Evolutionary conservation across 257 asterid genomes (phyloP), one percentile per base, ranked within the genome.

Genomic region (Schizonepeta tenuifolia): DNA sequence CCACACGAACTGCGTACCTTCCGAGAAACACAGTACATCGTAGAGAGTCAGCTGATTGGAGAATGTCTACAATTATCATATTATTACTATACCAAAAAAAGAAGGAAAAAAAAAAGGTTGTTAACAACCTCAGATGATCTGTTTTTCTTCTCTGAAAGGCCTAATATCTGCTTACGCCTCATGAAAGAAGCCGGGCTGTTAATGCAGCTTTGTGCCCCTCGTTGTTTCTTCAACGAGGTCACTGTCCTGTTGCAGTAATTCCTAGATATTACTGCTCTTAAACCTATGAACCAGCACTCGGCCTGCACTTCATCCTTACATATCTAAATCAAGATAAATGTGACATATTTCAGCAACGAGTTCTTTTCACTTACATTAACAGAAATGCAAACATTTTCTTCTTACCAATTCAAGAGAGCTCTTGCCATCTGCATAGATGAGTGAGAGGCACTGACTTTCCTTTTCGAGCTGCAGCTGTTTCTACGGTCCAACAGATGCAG

Each of bases 381-480:
- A 18, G 0, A 10, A 21, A 67, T 67, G 61, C 28, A 24, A 58
- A 10, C 5, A 9, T 26, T 12, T 14, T 6, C 5, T 24, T 22
- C 66, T 73, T 21, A 73, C 78, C 72, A 73, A 14, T 1, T 73
- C 66, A 65, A 73, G 78, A 53, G 67, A 53, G 78, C 72, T 40
- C 43, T 73, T 73, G 31, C 72, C 78, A 43, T 73, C 40, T n/a
- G 31, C 66, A 54, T 54, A 40, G 67, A 73, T 65, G 46, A 73
- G 67, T n/a, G 78, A 54, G 18, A 73, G 78, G 71, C 72, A 73
- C 67, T 55, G 78, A 6, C 66, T 73, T 65, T 41, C 78, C 72
- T 73, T 73, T 10, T 73, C 78, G 13, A 73, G 59, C 50, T 26
- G 59, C 2, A 65, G 20, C 38, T 65, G 72, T 73, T 65, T 65